Percentiles rank a stretch among this genome's conserved stretches.
These are phyloP conservation scores for Pinus albicaulis DNA, from an alignment of 75 land plant species.

Conservation along the genomic window DNA sequence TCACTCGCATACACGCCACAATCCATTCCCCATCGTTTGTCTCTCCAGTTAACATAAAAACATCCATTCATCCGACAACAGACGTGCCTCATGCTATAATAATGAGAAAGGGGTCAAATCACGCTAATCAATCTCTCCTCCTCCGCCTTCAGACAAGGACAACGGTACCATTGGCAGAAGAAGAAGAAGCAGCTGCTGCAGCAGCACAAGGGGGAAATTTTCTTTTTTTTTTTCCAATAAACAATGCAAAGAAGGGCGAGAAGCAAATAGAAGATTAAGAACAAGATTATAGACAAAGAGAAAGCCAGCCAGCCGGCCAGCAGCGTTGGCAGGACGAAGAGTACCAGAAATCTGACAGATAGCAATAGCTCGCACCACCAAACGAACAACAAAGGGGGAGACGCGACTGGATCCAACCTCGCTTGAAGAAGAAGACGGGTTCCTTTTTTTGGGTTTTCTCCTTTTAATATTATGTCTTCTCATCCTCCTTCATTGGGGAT, in stretches of 20 bases:
- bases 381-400: neutral
- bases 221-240: too few relatives aligned
- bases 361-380: conserved; percentile 6
- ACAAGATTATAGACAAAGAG: too few relatives aligned
- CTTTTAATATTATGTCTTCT: neutral
- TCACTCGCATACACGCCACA: too few relatives aligned
- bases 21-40: neutral
- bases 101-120: conserved; percentile 8
- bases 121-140: neutral
- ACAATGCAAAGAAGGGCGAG: too few relatives aligned
- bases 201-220: too few relatives aligned
- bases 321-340: too few relatives aligned
- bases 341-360: conserved; percentile 5
- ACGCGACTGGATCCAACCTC: too few relatives aligned
- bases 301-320: too few relatives aligned
- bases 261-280: too few relatives aligned
- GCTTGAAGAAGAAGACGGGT: neutral
- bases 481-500: conserved; percentile 1
- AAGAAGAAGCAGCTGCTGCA: too few relatives aligned
- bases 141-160: too few relatives aligned
- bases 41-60: neutral
- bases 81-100: neutral
- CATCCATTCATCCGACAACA: conserved; percentile 5
- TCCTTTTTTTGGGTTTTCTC: conserved; percentile 1
- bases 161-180: too few relatives aligned